Conservation (phyloP, 2,329 filamentous ascomycete genomes). For the Colletotrichum sublineola region DNA sequence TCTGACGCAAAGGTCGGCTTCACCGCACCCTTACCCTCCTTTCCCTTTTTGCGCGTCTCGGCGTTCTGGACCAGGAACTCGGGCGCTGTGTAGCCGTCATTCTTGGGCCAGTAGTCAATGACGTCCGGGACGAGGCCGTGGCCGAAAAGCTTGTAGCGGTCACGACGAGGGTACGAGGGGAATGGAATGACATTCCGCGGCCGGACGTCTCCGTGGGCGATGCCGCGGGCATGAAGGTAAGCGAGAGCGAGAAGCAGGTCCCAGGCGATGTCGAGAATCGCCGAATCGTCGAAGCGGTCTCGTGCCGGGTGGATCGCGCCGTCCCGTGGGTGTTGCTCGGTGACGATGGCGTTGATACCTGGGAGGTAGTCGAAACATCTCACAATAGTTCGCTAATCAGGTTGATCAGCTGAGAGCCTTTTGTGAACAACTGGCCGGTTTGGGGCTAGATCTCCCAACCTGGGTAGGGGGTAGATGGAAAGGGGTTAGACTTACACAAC, state of each 20-base stretch:
- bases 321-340: not conserved
- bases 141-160: slow-evolving; percentile 26
- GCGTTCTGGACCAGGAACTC: slow-evolving; percentile 13
- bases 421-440: not conserved
- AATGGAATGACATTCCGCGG: slow-evolving; percentile 12
- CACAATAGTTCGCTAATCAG: slow-evolving; percentile 2
- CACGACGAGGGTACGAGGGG: not conserved
- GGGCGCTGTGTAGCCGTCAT: slow-evolving; percentile 11
- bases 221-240: slow-evolving; percentile 21
- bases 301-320: not conserved
- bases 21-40: not conserved
- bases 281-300: not conserved
- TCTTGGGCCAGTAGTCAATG: not conserved
- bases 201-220: slow-evolving; percentile 26
- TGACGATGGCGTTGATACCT: slow-evolving; percentile 1
- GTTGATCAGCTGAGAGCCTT: not conserved
- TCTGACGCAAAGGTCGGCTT: slow-evolving; percentile 12
- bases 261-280: slow-evolving; percentile 24
- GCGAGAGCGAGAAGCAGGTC: slow-evolving; percentile 25
- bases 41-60: not conserved
- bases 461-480: not conserved
- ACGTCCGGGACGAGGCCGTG: slow-evolving; percentile 31
- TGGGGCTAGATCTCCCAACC: not conserved
- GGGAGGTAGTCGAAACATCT: slow-evolving; percentile 22
- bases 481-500: not conserved